A percentile compares a stretch with the other conserved stretches of the same genome.
Conservation (phyloP, 768 basidiomycete species). For the Pleurotus eryngii region DNA sequence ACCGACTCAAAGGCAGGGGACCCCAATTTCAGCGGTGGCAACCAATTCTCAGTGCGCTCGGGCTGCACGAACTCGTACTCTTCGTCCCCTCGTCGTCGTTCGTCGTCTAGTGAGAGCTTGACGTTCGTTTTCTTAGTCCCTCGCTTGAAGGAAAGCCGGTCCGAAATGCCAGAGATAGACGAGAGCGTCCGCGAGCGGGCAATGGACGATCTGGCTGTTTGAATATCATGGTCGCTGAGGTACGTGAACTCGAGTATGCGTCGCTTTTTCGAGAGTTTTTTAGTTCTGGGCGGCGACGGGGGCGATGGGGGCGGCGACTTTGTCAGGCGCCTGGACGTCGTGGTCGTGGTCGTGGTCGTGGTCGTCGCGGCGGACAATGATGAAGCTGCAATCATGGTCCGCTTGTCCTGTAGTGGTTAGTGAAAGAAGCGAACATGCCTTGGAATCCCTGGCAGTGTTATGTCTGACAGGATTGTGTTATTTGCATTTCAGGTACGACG, state of each 20-base stretch:
- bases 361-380: too few species aligned
- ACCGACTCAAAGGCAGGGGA: neutral
- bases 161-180: too few species aligned
- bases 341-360: neutral
- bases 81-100: too few species aligned
- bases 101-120: neutral
- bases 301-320: neutral
- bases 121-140: neutral
- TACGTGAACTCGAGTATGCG: neutral
- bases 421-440: too few species aligned
- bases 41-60: neutral
- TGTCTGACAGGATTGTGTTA: constrained; percentile 60
- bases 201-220: neutral
- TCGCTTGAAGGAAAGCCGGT: neutral
- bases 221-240: neutral
- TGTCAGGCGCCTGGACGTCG: neutral
- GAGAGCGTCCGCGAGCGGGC: neutral
- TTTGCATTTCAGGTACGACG: constrained; percentile 58
- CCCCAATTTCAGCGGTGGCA: neutral
- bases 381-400: too few species aligned
- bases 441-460: constrained; percentile 34
- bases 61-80: neutral
- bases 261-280: neutral
- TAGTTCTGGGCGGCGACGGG: neutral
- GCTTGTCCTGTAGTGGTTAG: too few species aligned